Percentiles rank a stretch among this genome's conserved stretches.
phyloP scores from a whole-genome alignment of 208 protist genomes.

The Acanthamoeba culbertsoni region DNA sequence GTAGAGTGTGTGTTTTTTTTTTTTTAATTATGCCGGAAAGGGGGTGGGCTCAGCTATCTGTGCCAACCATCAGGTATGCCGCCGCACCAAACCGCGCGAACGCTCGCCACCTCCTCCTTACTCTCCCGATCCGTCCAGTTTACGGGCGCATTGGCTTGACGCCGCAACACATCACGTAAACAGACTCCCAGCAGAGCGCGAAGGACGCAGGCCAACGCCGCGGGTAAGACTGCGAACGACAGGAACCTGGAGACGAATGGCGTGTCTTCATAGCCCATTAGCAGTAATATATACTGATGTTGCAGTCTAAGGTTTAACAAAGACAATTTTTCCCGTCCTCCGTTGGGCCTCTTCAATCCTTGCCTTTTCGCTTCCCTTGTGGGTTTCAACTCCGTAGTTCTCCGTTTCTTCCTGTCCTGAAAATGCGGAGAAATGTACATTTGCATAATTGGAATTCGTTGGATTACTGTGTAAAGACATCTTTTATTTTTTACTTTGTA shows the following conservation, averaged over 20 bases:
- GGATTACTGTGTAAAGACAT: too few relatives aligned
- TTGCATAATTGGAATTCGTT: too few relatives aligned
- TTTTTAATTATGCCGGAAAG: too few relatives aligned
- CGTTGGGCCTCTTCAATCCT: neutral
- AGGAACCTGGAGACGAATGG: neutral
- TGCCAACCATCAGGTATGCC: neutral
- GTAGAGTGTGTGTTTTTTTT: too few relatives aligned
- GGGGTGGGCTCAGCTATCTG: constrained; percentile 34
- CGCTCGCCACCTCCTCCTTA: too few relatives aligned
- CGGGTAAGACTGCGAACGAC: too few relatives aligned
- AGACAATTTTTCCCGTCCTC: neutral
- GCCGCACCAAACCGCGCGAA: neutral
- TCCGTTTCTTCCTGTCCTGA: neutral
- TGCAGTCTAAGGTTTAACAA: constrained; percentile 55
- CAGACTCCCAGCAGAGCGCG: neutral
- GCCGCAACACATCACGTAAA: neutral
- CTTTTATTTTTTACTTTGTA: too few relatives aligned
- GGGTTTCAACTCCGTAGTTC: too few relatives aligned
- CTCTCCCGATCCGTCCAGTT: too few relatives aligned
- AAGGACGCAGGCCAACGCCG: neutral
- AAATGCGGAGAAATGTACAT: too few relatives aligned
- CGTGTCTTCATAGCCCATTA: neutral
- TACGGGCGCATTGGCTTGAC: neutral
- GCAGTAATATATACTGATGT: constrained; percentile 36
- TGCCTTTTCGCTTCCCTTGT: neutral